Evolutionary conservation across 768 basidiomycete genomes (phyloP), one percentile per base, ranked within the genome.

Genomic region (Lactarius evosmus): DNA sequence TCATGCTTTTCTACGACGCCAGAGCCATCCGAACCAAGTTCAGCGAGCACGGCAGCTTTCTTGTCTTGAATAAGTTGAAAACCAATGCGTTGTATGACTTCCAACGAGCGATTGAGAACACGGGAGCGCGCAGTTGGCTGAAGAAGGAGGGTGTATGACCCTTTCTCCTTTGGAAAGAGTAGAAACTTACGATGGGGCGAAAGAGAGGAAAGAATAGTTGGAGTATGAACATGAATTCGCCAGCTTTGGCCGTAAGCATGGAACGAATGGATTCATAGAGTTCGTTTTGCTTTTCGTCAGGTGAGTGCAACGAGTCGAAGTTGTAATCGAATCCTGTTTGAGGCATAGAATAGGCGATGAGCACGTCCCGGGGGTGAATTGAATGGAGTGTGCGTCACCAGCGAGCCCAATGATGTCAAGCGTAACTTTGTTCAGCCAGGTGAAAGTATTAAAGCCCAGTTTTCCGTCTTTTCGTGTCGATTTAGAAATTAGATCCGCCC

Each of bases 1-100:
- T 69, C 56, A 14, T 67, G 62, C 60, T 57, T 60, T 30, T 50
- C 69, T 12, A 67, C 56, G 2, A 30, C 36, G 33, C 55, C 59
- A 1, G 57, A 46, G 16, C 38, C 61, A 32, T 33, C 19, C 8
- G 27, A n/a, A 41, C 22, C 34, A 27, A 25, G 29, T 27, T 60
- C 67, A 22, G 62, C 60, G 14, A 69, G 51, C 14, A 76, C 67
- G 9, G 72, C 73, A 7, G 66, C 71, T 70, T 86, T 86, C 68
- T 84, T 87, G 8, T 82, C 77, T 7, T 66, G 62, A 22, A 86
- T 64, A 7, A 88, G 74, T 36, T 82, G 74, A 17, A 69, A 70
- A 6, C 83, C 86, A 54, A 88, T 82, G 11, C 78, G 75, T 16
- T 68, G 61, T 76, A 86, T 85, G 0, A 77, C 81, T 1, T 62